A percentile compares a stretch with the other conserved stretches of the same genome.
Conservation (phyloP, 495 filamentous ascomycete species). For the Podospora didyma region DNA sequence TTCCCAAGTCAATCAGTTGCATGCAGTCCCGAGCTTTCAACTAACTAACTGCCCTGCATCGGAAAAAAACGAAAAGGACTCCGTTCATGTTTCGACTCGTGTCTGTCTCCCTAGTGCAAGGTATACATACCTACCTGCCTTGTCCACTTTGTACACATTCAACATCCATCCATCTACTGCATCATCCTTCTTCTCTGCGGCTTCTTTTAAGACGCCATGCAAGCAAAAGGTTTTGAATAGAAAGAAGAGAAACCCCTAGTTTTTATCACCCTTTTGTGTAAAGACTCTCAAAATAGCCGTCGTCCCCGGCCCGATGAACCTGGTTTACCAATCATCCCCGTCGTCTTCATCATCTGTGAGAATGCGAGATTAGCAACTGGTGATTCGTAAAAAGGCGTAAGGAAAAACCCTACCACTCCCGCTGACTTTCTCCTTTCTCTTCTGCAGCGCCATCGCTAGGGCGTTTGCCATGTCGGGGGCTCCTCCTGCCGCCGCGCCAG, state of each 20-base stretch:
- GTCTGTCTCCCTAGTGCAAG: too few species aligned
- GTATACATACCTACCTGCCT: too few species aligned
- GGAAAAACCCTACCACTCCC: conserved; percentile 71
- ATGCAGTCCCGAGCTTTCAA: too few species aligned
- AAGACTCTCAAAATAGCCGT: neutral
- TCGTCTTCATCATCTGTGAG: conserved; percentile 71
- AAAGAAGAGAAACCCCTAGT: neutral
- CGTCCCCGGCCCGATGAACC: neutral
- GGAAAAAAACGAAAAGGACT: too few species aligned
- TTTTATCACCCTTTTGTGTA: neutral
- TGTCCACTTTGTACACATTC: too few species aligned
- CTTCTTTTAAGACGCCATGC: neutral
- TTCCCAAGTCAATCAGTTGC: too few species aligned
- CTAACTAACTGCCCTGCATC: too few species aligned
- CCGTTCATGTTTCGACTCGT: too few species aligned
- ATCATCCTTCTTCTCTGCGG: too few species aligned
- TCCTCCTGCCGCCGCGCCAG: conserved; percentile 43
- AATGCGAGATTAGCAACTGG: conserved; percentile 25
- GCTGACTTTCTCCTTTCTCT: conserved; percentile 85
- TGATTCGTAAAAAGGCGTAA: neutral
- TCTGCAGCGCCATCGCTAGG: conserved; percentile 68
- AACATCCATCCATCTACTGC: too few species aligned
- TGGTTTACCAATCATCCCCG: conserved; percentile 66
- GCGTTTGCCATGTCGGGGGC: conserved; percentile 78
- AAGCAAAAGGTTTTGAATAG: neutral